These are phyloP conservation scores for Leccinum broughii DNA, from an alignment of 768 basidiomycete genomes.

Conservation along the genomic window DNA sequence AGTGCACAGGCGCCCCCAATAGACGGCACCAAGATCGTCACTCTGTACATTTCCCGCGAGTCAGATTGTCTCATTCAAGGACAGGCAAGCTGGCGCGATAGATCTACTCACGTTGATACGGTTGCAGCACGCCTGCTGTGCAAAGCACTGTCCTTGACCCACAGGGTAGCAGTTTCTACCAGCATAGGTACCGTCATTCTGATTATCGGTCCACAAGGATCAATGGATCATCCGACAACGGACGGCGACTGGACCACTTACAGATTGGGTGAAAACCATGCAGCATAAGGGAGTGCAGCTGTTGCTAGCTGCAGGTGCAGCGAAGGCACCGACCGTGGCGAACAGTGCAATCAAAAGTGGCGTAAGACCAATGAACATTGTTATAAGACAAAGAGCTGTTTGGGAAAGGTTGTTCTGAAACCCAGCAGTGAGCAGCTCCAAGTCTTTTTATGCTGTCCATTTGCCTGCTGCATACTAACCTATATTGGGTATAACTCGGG, in stretches of 20 bases:
- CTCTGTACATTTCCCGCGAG: not conserved
- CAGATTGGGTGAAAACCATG: not conserved
- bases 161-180: too few species aligned
- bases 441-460: too few species aligned
- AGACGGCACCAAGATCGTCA: too few species aligned
- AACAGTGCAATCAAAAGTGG: not conserved
- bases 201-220: not conserved
- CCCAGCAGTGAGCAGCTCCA: too few species aligned
- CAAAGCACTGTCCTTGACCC: too few species aligned
- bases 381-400: not conserved
- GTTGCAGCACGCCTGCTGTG: slow-evolving; percentile 2
- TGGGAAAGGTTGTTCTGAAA: too few species aligned
- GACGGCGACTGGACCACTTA: not conserved
- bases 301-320: not conserved
- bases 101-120: not conserved
- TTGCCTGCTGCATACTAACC: too few species aligned
- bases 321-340: not conserved
- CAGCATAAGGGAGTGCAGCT: not conserved
- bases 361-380: not conserved
- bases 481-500: too few species aligned
- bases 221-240: not conserved
- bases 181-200: not conserved
- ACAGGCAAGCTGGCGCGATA: not conserved
- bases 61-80: not conserved
- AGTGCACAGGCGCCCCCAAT: too few species aligned